A percentile compares a stretch with the other conserved stretches of the same genome.
Evolutionary conservation across 495 filamentous ascomycete species (phyloP).

Genomic region (Coniosporium apollinis): DNA sequence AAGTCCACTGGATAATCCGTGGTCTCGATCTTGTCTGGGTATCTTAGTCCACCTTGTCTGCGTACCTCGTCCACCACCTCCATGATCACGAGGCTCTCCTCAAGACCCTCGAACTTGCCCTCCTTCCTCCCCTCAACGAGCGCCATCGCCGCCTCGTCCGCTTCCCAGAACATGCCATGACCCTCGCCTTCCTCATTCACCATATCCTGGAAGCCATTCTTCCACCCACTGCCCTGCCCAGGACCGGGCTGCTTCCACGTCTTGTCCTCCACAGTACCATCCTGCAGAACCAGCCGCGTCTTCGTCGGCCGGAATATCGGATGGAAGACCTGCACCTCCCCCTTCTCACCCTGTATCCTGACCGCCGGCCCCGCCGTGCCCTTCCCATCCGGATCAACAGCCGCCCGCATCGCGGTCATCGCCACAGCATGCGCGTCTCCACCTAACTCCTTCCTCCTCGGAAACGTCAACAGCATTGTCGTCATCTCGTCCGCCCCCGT

Average conservation of each 20-base stretch:
- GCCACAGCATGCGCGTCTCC: constrained; percentile 52
- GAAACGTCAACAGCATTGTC: constrained; percentile 64
- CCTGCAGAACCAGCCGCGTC: constrained; percentile 40
- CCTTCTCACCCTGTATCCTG: constrained; percentile 69
- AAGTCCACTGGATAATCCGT: constrained; percentile 37
- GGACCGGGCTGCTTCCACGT: constrained; percentile 14
- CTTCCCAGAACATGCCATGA: constrained; percentile 89
- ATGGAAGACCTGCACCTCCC: constrained; percentile 71
- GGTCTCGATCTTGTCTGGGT: constrained; percentile 70
- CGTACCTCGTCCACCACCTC: constrained; percentile 84
- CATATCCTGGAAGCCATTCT: constrained; percentile 21
- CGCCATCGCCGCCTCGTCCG: constrained; percentile 75
- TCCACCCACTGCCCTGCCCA: constrained; percentile 10
- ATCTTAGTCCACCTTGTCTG: constrained; percentile 55
- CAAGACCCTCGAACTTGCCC: constrained; percentile 54
- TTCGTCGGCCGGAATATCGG: constrained; percentile 52
- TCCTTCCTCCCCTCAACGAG: constrained; percentile 67
- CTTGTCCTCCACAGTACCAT: constrained; percentile 23
- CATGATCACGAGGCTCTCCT: constrained; percentile 87
- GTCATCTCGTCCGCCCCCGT: constrained; percentile 78
- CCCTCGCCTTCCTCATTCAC: constrained; percentile 44
- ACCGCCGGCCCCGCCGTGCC: constrained; percentile 47
- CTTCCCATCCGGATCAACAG: constrained; percentile 47
- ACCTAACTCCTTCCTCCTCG: constrained; percentile 17
- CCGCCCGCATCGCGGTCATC: constrained; percentile 54